phyloP scores from a whole-genome alignment of 352 stramenopile species.

The Thalassiosira exigua region DNA sequence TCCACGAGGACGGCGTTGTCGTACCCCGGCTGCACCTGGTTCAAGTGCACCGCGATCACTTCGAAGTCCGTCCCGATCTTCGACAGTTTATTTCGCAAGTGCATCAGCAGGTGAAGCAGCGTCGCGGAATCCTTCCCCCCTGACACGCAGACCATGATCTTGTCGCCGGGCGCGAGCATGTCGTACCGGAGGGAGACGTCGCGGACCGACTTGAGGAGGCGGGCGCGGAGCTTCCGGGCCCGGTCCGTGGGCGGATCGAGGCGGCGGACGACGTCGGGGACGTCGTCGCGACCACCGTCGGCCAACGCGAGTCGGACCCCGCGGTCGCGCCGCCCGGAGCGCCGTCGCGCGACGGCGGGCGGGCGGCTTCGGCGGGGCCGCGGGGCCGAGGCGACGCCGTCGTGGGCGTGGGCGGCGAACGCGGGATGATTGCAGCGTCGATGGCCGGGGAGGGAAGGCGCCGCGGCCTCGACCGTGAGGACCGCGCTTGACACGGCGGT shows the following conservation, averaged over 20 bases:
- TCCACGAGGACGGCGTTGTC: conserved; percentile 82
- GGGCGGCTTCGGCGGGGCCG: too few relatives aligned
- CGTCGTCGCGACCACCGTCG: not conserved
- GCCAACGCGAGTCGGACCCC: not conserved
- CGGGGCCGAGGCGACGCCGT: not conserved
- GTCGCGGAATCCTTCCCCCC: conserved; percentile 91
- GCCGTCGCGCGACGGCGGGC: too few relatives aligned
- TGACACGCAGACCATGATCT: conserved; percentile 88
- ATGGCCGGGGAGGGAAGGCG: not conserved
- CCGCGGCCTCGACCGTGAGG: not conserved
- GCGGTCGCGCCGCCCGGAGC: not conserved
- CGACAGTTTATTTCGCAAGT: conserved; percentile 86
- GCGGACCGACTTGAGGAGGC: conserved; percentile 74
- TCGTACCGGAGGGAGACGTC: conserved; percentile 88
- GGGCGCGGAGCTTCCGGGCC: conserved; percentile 47
- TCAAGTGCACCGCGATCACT: conserved; percentile 84
- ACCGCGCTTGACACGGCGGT: not conserved
- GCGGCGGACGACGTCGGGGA: not conserved
- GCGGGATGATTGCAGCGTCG: not conserved
- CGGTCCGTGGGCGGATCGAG: not conserved
- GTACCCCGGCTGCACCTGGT: conserved; percentile 87
- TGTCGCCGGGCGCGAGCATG: conserved; percentile 90
- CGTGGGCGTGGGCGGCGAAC: not conserved
- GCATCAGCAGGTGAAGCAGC: conserved; percentile 87
- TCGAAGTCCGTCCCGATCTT: conserved; percentile 82